Evolutionary conservation across 495 filamentous ascomycete species (phyloP).

Genomic region (Neurospora africana): DNA sequence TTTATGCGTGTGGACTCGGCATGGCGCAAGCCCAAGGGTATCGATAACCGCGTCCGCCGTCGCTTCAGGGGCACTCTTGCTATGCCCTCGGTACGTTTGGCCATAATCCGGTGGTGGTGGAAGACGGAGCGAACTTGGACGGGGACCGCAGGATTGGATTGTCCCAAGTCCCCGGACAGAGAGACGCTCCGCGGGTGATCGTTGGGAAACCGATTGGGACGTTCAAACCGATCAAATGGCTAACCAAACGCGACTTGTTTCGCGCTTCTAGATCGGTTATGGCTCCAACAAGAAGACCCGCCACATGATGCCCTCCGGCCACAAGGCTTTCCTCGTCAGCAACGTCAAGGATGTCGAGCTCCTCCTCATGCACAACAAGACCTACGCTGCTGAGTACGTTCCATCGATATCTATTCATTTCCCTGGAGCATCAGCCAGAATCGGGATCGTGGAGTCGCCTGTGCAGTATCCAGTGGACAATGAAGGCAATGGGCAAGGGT

Average conservation of each 20-base stretch:
- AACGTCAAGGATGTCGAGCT: constrained; percentile 92
- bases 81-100: constrained; percentile 88
- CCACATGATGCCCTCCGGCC: constrained; percentile 97
- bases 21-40: constrained; percentile 99
- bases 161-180: background rate
- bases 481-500: background rate
- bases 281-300: constrained; percentile 97
- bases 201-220: constrained; percentile 3
- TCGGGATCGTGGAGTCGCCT: background rate
- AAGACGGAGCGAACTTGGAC: background rate
- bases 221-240: background rate
- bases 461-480: background rate
- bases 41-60: constrained; percentile 74
- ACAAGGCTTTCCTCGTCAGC: constrained; percentile 99
- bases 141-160: background rate
- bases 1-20: constrained; percentile 78
- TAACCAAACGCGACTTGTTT: constrained; percentile 8
- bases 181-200: background rate
- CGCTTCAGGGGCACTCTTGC: constrained; percentile 89
- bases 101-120: background rate
- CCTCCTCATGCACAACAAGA: constrained; percentile 98
- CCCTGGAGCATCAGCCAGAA: background rate
- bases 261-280: constrained; percentile 70
- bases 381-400: constrained; percentile 93
- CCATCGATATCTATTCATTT: background rate